Evolutionary conservation across 1,139 yeast genomes (phyloP), one percentile per base, ranked within the genome.

Genomic region (Eremothecium gossypii): DNA sequence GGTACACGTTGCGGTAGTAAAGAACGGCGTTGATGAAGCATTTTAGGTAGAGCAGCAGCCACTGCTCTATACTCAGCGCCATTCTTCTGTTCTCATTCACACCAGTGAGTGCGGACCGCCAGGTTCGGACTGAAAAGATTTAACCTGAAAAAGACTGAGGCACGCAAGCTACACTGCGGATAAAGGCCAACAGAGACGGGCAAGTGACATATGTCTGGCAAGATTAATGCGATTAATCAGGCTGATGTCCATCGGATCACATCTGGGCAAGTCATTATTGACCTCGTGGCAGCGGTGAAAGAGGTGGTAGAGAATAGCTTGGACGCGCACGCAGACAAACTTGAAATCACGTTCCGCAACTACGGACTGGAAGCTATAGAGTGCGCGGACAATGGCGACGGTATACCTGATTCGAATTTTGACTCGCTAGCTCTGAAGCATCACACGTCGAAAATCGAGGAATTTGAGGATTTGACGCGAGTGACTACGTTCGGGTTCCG

Each of bases 181-280:
- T 17, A 17, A 3, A 17, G 23, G 6, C 23, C 23, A 17, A 17
- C 23, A 17, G 3, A 17, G 6, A 17, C 23, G 23, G 23, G 23
- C 23, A 17, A 29, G 13, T 3, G 13, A 4, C 11, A 29, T 29
- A 38, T 41, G 44, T 14, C 36, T 28, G 23, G 17, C 34, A 45
- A 43, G 38, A 53, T 53, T 13, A 40, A 44, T 17, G 53, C 58
- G 13, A 53, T 60, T 27, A 46, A 45, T 20, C 38, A 40, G 2
- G 30, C 45, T 14, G 71, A 67, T 51, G 71, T 87, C 8, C 86
- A 83, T 50, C 70, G 73, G 46, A 76, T 91, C 44, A 86, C 96
- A 0, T 85, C 96, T 0, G 96, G 96, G 0, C 97, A 91, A 60
- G 97, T 91, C 13, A 83, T 91, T 20, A 75, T 80, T 7, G 95